phyloP scores from a whole-genome alignment of 2,329 filamentous ascomycete genomes.

The Penicillium palitans region DNA sequence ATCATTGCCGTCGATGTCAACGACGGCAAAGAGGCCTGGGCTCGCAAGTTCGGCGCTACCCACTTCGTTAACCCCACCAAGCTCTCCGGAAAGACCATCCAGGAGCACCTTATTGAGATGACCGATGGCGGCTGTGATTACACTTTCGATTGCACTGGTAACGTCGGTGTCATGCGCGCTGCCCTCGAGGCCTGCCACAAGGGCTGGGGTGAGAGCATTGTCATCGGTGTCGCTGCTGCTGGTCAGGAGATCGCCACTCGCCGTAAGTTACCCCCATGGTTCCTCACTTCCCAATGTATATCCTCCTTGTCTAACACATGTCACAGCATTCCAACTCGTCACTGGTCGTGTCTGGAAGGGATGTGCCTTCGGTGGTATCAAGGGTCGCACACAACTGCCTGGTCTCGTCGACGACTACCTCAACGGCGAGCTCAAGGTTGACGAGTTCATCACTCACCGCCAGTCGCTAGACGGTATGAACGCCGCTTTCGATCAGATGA shows the following conservation, averaged over 20 bases:
- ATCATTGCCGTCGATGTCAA: slow-evolving; percentile 76
- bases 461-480: slow-evolving; percentile 83
- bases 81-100: slow-evolving; percentile 72
- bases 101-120: slow-evolving; percentile 93
- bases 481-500: slow-evolving; percentile 88
- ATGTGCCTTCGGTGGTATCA: slow-evolving; percentile 96
- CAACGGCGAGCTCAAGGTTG: slow-evolving; percentile 87
- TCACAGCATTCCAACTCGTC: slow-evolving; percentile 90
- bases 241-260: slow-evolving; percentile 93
- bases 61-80: slow-evolving; percentile 94
- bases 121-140: slow-evolving; percentile 98
- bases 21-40: slow-evolving; percentile 85
- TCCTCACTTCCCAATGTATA: slow-evolving; percentile 10
- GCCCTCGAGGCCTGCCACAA: slow-evolving; percentile 98
- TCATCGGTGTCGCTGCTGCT: slow-evolving; percentile 95
- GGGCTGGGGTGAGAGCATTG: slow-evolving; percentile 96
- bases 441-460: slow-evolving; percentile 98
- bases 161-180: slow-evolving; percentile 91
- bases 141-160: slow-evolving; percentile 98
- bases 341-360: slow-evolving; percentile 98
- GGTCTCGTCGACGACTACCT: slow-evolving; percentile 88
- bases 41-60: slow-evolving; percentile 91
- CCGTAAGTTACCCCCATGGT: slow-evolving; percentile 62
- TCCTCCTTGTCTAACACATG: slow-evolving; percentile 7
- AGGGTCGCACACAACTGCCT: slow-evolving; percentile 89